Conservation (phyloP, 208 protist species). For the Acanthamoeba comandoni region DNA sequence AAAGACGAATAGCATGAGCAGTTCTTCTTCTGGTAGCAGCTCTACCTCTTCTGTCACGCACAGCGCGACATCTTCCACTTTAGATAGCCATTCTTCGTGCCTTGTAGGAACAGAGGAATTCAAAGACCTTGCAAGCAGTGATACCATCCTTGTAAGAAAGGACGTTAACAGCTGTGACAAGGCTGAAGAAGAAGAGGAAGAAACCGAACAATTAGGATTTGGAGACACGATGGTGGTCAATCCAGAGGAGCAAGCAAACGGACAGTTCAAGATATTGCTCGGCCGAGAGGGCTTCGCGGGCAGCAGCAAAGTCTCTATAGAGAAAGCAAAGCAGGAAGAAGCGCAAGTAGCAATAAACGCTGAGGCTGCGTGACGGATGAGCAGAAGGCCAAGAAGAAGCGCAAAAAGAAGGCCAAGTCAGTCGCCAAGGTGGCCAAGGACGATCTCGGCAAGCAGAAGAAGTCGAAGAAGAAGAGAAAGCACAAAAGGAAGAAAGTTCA, state of each 20-base stretch:
- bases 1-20: too few relatives aligned
- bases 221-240: constrained; percentile 53
- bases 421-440: background rate
- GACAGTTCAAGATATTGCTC: constrained; percentile 31
- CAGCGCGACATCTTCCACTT: too few relatives aligned
- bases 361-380: background rate
- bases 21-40: too few relatives aligned
- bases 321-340: constrained; percentile 5
- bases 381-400: background rate
- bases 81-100: too few relatives aligned
- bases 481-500: background rate
- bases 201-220: too few relatives aligned
- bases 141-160: constrained; percentile 10
- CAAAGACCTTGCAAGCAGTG: background rate
- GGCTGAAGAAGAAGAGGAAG: background rate
- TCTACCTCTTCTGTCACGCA: too few relatives aligned
- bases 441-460: background rate
- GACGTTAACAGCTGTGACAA: background rate
- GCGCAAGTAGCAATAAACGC: background rate
- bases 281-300: background rate
- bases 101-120: constrained; percentile 22
- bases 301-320: background rate
- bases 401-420: background rate
- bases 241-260: background rate
- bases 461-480: background rate